Conservation (phyloP, 169 alveolate genomes). For the Perkinsus olseni region DNA sequence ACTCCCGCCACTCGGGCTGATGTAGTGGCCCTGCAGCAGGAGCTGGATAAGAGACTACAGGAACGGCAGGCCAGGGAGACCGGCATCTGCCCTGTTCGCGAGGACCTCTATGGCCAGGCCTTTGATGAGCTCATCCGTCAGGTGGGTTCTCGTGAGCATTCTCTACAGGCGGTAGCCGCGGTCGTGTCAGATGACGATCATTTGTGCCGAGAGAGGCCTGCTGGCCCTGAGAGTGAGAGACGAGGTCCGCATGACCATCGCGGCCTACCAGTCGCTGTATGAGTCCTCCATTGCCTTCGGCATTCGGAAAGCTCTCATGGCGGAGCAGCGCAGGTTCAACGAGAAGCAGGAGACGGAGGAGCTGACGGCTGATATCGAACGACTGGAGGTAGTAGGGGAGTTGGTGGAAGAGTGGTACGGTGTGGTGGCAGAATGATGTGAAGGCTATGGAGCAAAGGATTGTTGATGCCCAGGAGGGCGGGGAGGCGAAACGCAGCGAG, state of each 20-base stretch:
- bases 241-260: slow-evolving; percentile 74
- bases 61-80: slow-evolving; percentile 79
- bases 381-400: slow-evolving; percentile 26
- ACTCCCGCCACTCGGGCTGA: slow-evolving; percentile 83
- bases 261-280: slow-evolving; percentile 76
- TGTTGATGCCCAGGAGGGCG: slow-evolving; percentile 9
- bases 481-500: slow-evolving; percentile 8
- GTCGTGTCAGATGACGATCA: slow-evolving; percentile 60
- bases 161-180: neutral
- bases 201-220: slow-evolving; percentile 82
- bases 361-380: slow-evolving; percentile 32
- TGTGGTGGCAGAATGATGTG: slow-evolving; percentile 1
- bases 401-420: neutral
- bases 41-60: slow-evolving; percentile 69
- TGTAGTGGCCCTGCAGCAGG: slow-evolving; percentile 72
- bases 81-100: slow-evolving; percentile 87
- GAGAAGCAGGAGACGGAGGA: slow-evolving; percentile 38
- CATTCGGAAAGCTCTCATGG: slow-evolving; percentile 75
- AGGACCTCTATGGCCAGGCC: slow-evolving; percentile 76
- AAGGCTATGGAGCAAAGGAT: neutral
- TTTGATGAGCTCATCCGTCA: slow-evolving; percentile 85
- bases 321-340: slow-evolving; percentile 53
- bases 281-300: slow-evolving; percentile 86
- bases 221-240: slow-evolving; percentile 74
- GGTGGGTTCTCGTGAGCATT: slow-evolving; percentile 3